Percentiles rank a stretch among this genome's conserved stretches.
These are phyloP conservation scores for Mycena olivaceomarginata DNA, from an alignment of 768 basidiomycete genomes.

Conservation along the genomic window DNA sequence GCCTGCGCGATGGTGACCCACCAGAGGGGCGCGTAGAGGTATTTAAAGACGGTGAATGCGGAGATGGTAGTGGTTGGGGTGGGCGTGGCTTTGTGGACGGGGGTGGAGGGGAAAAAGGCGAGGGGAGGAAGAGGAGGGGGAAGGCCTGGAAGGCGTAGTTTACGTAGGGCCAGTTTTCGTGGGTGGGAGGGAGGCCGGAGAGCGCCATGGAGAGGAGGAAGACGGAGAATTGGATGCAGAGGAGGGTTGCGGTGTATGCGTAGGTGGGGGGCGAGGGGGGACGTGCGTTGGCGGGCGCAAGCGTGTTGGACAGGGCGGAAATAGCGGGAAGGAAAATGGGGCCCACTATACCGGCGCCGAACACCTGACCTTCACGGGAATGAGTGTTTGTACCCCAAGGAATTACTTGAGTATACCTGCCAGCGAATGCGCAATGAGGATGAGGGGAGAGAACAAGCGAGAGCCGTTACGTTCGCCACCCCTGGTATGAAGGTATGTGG, in stretches of 20 bases:
- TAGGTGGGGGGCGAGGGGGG: neutral
- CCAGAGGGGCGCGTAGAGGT: slow-evolving; percentile 30
- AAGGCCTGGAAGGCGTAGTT: slow-evolving; percentile 39
- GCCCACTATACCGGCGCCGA: slow-evolving; percentile 31
- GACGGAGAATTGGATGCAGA: slow-evolving; percentile 26
- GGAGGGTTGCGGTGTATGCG: slow-evolving; percentile 9
- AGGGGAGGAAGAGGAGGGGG: slow-evolving; percentile 40
- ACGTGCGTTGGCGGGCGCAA: neutral
- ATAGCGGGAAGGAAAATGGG: slow-evolving; percentile 27
- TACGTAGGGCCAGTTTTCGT: slow-evolving; percentile 4
- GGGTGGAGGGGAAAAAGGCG: slow-evolving; percentile 11
- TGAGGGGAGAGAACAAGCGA: slow-evolving; percentile 1
- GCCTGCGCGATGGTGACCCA: slow-evolving; percentile 25
- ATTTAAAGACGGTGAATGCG: slow-evolving; percentile 31
- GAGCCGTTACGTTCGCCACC: slow-evolving; percentile 26
- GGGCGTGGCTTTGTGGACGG: neutral
- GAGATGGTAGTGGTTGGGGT: neutral
- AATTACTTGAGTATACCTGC: neutral
- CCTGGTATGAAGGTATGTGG: slow-evolving; percentile 13
- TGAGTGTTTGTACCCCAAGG: too few species aligned
- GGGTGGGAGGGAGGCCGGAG: slow-evolving; percentile 2
- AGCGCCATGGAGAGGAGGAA: slow-evolving; percentile 20
- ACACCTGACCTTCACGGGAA: slow-evolving; percentile 7
- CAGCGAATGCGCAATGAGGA: slow-evolving; percentile 12
- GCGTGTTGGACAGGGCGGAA: slow-evolving; percentile 14